phyloP scores from a whole-genome alignment of 148 eudicot genomes.

The Fagopyrum tataricum region DNA sequence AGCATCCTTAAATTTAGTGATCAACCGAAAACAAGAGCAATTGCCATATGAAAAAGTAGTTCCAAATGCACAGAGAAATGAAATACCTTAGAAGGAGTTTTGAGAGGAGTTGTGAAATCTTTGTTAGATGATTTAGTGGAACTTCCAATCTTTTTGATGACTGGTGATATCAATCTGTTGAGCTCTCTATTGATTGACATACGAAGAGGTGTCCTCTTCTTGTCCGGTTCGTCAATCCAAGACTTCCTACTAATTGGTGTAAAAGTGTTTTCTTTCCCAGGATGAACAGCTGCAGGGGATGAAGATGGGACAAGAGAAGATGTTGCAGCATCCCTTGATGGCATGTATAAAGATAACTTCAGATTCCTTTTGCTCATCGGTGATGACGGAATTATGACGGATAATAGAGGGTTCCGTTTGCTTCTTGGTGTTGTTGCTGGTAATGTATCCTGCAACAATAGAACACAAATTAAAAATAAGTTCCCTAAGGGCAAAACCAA shows the following conservation, averaged over 20 bases:
- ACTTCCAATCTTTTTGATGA: constrained; percentile 36
- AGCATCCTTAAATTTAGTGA: not conserved
- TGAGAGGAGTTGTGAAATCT: constrained; percentile 41
- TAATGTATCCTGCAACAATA: constrained; percentile 19
- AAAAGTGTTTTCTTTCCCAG: constrained; percentile 44
- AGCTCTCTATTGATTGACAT: constrained; percentile 40
- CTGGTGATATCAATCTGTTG: constrained; percentile 29
- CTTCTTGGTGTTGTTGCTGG: not conserved
- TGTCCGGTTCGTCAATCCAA: constrained; percentile 20
- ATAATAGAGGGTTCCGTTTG: not conserved
- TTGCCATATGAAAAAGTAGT: not conserved
- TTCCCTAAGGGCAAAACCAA: not conserved
- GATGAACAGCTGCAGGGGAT: constrained; percentile 35
- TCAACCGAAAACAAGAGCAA: no score
- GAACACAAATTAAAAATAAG: not conserved
- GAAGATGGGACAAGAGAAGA: constrained; percentile 26
- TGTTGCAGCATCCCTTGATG: constrained; percentile 28
- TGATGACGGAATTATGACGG: constrained; percentile 11
- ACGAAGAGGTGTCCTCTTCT: constrained; percentile 45
- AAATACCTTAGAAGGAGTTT: constrained; percentile 42
- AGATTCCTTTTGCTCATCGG: constrained; percentile 40
- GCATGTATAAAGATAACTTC: constrained; percentile 39
- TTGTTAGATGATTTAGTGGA: constrained; percentile 30
- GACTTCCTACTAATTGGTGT: constrained; percentile 38
- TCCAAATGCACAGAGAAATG: constrained; percentile 4